Evolutionary conservation across 805 yeast genomes (phyloP), one percentile per base, ranked within the genome.

Genomic region (Yamadazyma phyllophila): DNA sequence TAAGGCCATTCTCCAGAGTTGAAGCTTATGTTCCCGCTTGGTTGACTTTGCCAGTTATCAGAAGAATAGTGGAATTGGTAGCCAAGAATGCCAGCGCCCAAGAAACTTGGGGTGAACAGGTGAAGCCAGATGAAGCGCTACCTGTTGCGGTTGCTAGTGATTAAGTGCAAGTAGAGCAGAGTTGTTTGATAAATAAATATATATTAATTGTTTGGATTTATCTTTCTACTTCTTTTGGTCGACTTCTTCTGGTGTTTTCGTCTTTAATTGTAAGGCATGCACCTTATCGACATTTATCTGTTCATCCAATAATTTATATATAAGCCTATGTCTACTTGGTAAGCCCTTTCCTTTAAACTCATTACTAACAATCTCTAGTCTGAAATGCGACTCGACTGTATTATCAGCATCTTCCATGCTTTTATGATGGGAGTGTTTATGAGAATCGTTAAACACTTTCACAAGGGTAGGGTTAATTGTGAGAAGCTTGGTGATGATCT

Each of bases 1-100:
- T 85, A 38, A 76, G 94, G 62, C 90, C 90, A 45, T 87, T 87
- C 77, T 75, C 86, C 60, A 72, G 87, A 61, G 83, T 85, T 56
- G 89, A 88, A 70, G 90, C 96, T 13, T 94, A 91, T 61, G 92
- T 94, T 51, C 99, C 99, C 33, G 91, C 96, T 1, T 88, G 95
- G 88, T 73, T 94, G 67, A 87, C 85, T 55, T 80, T 91, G 53
- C 98, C 98, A 36, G 83, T 80, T 34, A 83, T 95, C 31, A 85
- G 95, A 71, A 78, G 94, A 66, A 82, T 94, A 39, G 88, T 91
- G 33, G 97, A 91, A 63, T 74, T 94, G 56, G 92, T 86, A 39
- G 88, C 96, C 10, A 84, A 82, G 66, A 85, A 85, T 60, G 95
- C 92, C 13, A 75, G 85, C 16, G 88, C 76, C 11, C 88, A 82